Conservation (phyloP, 129 eudicot species). For the Scalesia atractyloides region DNA sequence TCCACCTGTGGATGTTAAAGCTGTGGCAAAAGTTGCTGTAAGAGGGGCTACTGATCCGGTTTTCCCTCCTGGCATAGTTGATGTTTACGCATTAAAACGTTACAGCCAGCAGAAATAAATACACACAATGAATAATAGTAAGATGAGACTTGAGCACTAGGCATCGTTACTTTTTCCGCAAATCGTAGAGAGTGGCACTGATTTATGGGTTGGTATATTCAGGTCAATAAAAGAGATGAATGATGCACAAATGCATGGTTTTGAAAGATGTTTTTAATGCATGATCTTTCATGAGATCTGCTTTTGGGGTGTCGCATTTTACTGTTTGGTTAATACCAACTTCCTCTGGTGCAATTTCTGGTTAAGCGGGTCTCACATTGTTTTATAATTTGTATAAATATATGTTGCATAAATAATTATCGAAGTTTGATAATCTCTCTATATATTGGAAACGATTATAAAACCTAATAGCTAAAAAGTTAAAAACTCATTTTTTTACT, state of each 20-base stretch:
- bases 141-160: background rate
- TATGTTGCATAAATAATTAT: too few relatives aligned
- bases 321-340: background rate
- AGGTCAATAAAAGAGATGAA: constrained; percentile 30
- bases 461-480: too few relatives aligned
- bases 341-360: background rate
- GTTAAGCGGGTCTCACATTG: too few relatives aligned
- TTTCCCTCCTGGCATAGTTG: constrained; percentile 89
- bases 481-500: too few relatives aligned
- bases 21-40: constrained; percentile 86
- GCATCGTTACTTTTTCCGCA: constrained; percentile 25
- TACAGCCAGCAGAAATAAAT: constrained; percentile 60
- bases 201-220: constrained; percentile 19
- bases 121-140: background rate
- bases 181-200: constrained; percentile 21
- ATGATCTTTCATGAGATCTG: background rate
- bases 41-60: constrained; percentile 92
- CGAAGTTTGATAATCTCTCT: too few relatives aligned
- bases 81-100: constrained; percentile 64
- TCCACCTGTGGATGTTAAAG: constrained; percentile 81
- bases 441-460: too few relatives aligned
- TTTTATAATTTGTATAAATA: too few relatives aligned
- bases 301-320: background rate
- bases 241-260: constrained; percentile 8
- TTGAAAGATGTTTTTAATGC: background rate